Base-by-base conservation (phyloP, 345 rosid genomes). In the Pistacia integerrima region DNA sequence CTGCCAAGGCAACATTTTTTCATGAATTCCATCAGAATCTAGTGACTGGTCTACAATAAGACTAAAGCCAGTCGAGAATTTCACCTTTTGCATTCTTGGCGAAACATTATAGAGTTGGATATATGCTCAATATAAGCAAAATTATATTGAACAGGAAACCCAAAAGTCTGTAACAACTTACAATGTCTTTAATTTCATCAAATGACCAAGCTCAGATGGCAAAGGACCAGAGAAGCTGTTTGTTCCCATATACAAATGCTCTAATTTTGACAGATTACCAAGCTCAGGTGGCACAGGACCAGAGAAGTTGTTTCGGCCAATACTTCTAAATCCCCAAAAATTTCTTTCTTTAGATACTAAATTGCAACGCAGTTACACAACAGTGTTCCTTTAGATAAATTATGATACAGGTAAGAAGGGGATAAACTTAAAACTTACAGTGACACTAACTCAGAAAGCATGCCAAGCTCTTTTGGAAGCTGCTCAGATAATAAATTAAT, bases 211-310 rank as follows among this genome's bases (percentile, higher is more conserved):
- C 46, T 41, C 46, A 6, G 46, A 41, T 41, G 46, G 46, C 46
- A 41, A 8, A 41, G 46, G 46, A 41, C 46, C 46, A 41, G 9
- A 41, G 6, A 41, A 8, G 6, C 46, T 41, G 1, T 5, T 5
- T 5, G 46, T 41, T 41, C 46, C 46, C 46, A 41, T 41, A 41
- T 41, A 41, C 46, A 41, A 1, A 5, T 88, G 51, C 62, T 79
- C 60, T 68, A 93, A 82, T 63, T 79, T 85, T 17, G 73, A 69
- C 51, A 89, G 86, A 48, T 57, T 86, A 17, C 94, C 97, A 76
- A 93, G 87, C 83, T 84, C 89, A 33, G 79, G 52, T 12, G 94
- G 98, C 63, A 93, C 78, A 77, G 87, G 41, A 73, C 98, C 97
- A 8, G 90, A 83, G 75, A 92, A 92, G 79, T 89, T 89, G 82